Evolutionary conservation across 2,329 filamentous ascomycete species (phyloP).

Genomic region (Tolypocladium album): DNA sequence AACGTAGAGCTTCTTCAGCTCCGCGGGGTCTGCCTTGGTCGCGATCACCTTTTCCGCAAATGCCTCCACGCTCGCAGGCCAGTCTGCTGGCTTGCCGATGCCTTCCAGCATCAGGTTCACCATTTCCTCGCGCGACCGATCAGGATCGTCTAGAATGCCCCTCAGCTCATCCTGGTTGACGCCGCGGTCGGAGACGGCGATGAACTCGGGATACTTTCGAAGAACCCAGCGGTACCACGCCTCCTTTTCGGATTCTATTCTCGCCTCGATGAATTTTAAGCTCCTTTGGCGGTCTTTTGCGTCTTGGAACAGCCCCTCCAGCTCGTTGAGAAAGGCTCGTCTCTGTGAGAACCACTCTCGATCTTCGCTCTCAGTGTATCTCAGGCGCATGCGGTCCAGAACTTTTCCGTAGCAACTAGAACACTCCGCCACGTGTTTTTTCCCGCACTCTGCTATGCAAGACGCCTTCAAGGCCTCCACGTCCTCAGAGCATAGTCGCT

Average conservation of each 20-base stretch:
- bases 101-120: slow-evolving; percentile 24
- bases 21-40: slow-evolving; percentile 17
- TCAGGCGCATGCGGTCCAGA: slow-evolving; percentile 30
- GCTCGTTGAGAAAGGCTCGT: slow-evolving; percentile 35
- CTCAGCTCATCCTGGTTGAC: slow-evolving; percentile 20
- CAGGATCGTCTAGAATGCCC: slow-evolving; percentile 25
- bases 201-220: slow-evolving; percentile 26
- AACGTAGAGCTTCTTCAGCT: slow-evolving; percentile 27
- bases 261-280: slow-evolving; percentile 35
- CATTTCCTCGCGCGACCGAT: slow-evolving; percentile 24
- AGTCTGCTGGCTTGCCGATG: slow-evolving; percentile 21
- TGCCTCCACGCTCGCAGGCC: slow-evolving; percentile 19
- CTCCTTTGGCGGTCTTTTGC: slow-evolving; percentile 31
- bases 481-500: slow-evolving; percentile 26
- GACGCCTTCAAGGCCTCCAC: slow-evolving; percentile 28
- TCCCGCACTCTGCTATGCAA: slow-evolving; percentile 32
- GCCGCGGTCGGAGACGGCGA: slow-evolving; percentile 19
- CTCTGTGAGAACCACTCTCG: slow-evolving; percentile 43
- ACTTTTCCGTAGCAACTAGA: slow-evolving; percentile 35
- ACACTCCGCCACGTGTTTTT: slow-evolving; percentile 33
- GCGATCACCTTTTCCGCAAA: slow-evolving; percentile 22
- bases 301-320: slow-evolving; percentile 37
- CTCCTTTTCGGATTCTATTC: slow-evolving; percentile 39
- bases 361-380: slow-evolving; percentile 22
- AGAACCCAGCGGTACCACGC: slow-evolving; percentile 40